Base-by-base conservation (phyloP, 2,329 filamentous ascomycete genomes). In the Fusarium algeriense region DNA sequence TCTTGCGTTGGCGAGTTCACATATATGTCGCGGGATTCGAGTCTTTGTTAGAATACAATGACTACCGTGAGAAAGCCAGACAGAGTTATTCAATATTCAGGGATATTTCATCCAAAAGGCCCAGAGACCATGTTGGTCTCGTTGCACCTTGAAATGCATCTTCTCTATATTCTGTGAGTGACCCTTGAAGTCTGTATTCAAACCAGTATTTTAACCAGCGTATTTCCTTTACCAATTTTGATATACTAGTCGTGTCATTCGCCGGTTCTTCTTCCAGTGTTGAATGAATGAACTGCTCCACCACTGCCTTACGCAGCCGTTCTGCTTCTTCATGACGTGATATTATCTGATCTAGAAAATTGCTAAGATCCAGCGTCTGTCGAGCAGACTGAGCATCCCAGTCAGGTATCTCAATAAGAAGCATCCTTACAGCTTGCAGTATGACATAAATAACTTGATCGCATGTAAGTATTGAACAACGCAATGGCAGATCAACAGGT, bases 131-230 rank as follows among this genome's bases (percentile, higher is more conserved):
- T 3, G 43, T 50, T 6, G 52, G 52, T 4, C 8, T 61, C 12
- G 23, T 28, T 20, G 19, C 48, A 20, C 17, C 35, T 7, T 52
- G 37, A n/a, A 8, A 34, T 12, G 28, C 10, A 12, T 46, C 45
- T 46, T 34, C 50, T 14, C 23, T 57, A 61, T 13, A 4, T 20
- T 49, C 30, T 15, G 34, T 32, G 7, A 23, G 7, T 17, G 41
- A 30, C 10, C 71, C 69, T 23, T 73, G 54, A 6, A 77, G 40
- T 41, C 75, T 75, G 6, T 74, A 65, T 44, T 78, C 75, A 57
- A 77, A 79, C 78, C 80, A 81, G 12, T 60, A 68, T 57, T 77
- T 78, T n/a, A 81, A 70, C 71, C 71, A 78, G 7, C 67, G 50
- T 17, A 77, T 75, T 62, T 78, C 71, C 3, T 60, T 67, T n/a